These are phyloP conservation scores for Eucalyptus erythrocorys DNA, from an alignment of 345 rosid species.

Conservation along the genomic window DNA sequence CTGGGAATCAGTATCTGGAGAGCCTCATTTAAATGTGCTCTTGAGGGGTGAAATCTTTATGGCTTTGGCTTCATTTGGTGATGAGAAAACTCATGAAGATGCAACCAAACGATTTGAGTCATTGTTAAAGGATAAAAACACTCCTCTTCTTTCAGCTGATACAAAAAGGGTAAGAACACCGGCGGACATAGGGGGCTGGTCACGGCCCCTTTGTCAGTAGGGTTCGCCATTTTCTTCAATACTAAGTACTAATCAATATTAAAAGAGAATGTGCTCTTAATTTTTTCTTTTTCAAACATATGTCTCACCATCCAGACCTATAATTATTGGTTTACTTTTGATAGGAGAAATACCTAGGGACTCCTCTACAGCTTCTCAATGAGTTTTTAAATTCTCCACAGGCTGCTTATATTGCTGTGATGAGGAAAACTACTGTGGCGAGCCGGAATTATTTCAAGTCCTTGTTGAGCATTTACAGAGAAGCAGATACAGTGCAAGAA, in stretches of 20 bases:
- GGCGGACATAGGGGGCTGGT: neutral
- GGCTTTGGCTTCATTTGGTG: slow-evolving; percentile 19
- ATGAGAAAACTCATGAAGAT: slow-evolving; percentile 5
- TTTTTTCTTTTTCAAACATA: neutral
- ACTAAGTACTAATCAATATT: neutral
- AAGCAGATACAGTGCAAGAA: slow-evolving; percentile 27
- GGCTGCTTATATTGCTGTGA: slow-evolving; percentile 28
- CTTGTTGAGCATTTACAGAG: slow-evolving; percentile 26
- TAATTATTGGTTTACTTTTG: neutral
- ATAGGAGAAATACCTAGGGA: neutral
- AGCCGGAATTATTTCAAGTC: slow-evolving; percentile 19
- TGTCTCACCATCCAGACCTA: neutral
- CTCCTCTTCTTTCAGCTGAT: slow-evolving; percentile 18
- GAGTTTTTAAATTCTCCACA: neutral
- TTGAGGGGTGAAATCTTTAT: slow-evolving; percentile 16
- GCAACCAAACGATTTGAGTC: slow-evolving; percentile 15
- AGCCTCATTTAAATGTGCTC: slow-evolving; percentile 16
- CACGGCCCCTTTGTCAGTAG: neutral
- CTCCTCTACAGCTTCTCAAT: neutral
- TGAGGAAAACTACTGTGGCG: slow-evolving; percentile 14
- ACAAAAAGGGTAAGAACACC: slow-evolving; percentile 10
- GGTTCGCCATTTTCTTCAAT: neutral
- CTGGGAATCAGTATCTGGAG: slow-evolving; percentile 16
- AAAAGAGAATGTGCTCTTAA: neutral
- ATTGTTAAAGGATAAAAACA: slow-evolving; percentile 4